Conservation (phyloP, 2,329 filamentous ascomycete genomes). For the Aspergillus hiratsukae region DNA sequence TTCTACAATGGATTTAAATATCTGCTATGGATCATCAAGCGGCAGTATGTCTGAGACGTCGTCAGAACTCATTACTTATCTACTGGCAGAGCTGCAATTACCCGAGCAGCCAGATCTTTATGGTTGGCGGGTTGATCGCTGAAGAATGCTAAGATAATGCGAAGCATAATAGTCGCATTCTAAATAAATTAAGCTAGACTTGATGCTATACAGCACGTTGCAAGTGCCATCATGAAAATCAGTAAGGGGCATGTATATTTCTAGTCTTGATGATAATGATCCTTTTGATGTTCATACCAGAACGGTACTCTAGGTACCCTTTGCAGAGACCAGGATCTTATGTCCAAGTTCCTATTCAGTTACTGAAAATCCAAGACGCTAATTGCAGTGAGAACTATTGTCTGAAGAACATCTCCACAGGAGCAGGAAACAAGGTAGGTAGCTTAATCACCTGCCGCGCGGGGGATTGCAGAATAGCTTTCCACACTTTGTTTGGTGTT, state of each 20-base stretch:
- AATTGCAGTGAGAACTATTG: not conserved
- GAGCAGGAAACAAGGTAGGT: not conserved
- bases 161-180: not conserved
- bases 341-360: no score
- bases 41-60: not conserved
- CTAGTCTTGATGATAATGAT: not conserved
- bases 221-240: not conserved
- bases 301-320: not conserved
- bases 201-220: not conserved
- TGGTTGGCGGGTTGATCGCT: not conserved
- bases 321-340: not conserved
- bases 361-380: not conserved
- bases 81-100: not conserved
- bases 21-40: not conserved
- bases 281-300: not conserved
- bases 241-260: not conserved
- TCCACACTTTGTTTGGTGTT: not conserved
- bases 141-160: not conserved
- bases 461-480: not conserved
- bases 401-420: not conserved
- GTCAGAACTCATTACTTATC: not conserved
- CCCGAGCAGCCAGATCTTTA: not conserved
- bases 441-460: not conserved
- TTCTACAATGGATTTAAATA: not conserved
- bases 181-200: not conserved